A percentile compares a stretch with the other conserved stretches of the same genome.
Evolutionary conservation across 2,329 filamentous ascomycete genomes (phyloP).

Genomic region (Curvularia lunata): DNA sequence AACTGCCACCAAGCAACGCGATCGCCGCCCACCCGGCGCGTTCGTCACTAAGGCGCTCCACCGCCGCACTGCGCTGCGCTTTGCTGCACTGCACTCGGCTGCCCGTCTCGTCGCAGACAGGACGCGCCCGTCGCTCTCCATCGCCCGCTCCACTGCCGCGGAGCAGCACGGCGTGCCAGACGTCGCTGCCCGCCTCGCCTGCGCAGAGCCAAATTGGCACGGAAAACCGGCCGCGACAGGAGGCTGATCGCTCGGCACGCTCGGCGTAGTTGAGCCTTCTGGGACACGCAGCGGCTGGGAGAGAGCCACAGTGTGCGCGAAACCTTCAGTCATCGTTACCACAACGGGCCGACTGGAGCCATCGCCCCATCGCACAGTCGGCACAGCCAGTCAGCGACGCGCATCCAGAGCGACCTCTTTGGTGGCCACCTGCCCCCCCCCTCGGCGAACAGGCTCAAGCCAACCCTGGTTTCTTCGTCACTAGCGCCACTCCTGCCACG

Average conservation of each 20-base stretch:
- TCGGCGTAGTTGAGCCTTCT: slow-evolving; percentile 42
- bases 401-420: slow-evolving; percentile 21
- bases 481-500: slow-evolving; percentile 24
- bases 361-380: slow-evolving; percentile 16
- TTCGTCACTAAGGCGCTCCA: slow-evolving; percentile 23
- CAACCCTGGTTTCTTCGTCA: slow-evolving; percentile 25
- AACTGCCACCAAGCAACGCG: slow-evolving; percentile 31
- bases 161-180: neutral
- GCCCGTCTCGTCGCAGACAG: neutral
- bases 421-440: slow-evolving; percentile 27
- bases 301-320: slow-evolving; percentile 29
- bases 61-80: slow-evolving; percentile 9
- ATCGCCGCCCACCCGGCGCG: slow-evolving; percentile 27
- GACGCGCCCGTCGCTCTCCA: slow-evolving; percentile 18
- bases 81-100: slow-evolving; percentile 19
- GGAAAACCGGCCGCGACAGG: slow-evolving; percentile 41
- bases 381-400: slow-evolving; percentile 24
- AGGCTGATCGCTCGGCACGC: slow-evolving; percentile 46
- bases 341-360: slow-evolving; percentile 43
- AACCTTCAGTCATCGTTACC: slow-evolving; percentile 31
- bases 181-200: neutral
- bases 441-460: slow-evolving; percentile 30
- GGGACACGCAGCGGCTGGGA: slow-evolving; percentile 34
- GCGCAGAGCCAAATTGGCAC: slow-evolving; percentile 14
- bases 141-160: slow-evolving; percentile 8